Base-by-base conservation (phyloP, 2,329 filamentous ascomycete species). In the Neonectria faginata region DNA sequence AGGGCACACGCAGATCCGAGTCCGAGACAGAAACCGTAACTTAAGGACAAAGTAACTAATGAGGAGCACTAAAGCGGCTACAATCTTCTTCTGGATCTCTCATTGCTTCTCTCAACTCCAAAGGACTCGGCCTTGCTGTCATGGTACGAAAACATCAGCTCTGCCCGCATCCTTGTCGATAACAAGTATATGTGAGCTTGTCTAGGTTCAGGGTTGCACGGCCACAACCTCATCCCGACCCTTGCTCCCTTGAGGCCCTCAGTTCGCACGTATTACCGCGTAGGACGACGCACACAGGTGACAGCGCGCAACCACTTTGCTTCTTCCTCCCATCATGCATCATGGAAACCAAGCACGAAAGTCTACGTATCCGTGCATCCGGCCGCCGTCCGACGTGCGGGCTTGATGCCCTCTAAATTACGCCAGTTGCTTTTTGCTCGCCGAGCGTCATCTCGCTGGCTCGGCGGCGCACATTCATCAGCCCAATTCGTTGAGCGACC, bases 171-270 rank as follows among this genome's bases (percentile, higher is more conserved):
- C 62, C 55, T 54, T 52, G 57, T 33, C 62, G 39, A 36, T 22
- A 50, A 36, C 60, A 48, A 20, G 14, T 45, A 58, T 39, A 62
- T 57, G 27, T 62, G 57, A 64, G 60, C 45, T 50, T 27, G 22
- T 52, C 65, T 41, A 33, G 69, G 70, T 61, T 68, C 68, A 71
- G 52, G 63, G 61, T 59, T 67, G 27, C 64, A 31, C 9, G 42
- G 42, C n/a, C 29, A 52, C 55, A 61, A 57, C 53, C 44, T 64
- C 41, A 67, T 65, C 64, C 61, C 48, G 33, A 62, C 41, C 29
- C 8, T 44, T 12, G 45, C 39, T 36, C 8, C 55, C 25, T 27
- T 57, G 52, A 42, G 33, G 33, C 22, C 25, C 57, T 41, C 39
- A 18, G 57, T 52, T 47, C 36, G 31, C 57, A 59, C 33, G 47